Base-by-base conservation (phyloP, 2,329 filamentous ascomycete species). In the Venturia effusa region DNA sequence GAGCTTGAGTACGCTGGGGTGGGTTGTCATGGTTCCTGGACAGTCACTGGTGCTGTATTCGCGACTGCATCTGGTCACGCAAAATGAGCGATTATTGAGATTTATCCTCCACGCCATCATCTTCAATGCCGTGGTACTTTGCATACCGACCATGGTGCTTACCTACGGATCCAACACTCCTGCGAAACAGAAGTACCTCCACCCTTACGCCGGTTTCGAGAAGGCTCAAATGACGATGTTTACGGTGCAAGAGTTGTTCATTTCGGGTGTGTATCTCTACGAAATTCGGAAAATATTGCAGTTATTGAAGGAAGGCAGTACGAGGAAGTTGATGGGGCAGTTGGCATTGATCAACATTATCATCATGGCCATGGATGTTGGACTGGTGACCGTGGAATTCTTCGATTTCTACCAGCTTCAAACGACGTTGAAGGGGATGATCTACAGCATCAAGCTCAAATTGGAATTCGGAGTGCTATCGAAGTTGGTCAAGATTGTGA, bases 11-110 rank as follows among this genome's bases (percentile, higher is more conserved):
- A 76, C 76, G n/a, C 66, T 86, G 64, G 84, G 83, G 11, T 83
- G 84, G 81, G 81, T 81, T 71, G 68, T 74, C 2, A 85, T 87
- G 82, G 80, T 87, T 0, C 84, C 83, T 1, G 84, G 84, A 0
- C 83, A 86, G 70, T 80, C 81, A 0, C 68, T 86, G 15, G 84
- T 88, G 1, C 75, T 88, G 0, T 88, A 84, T 74, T 87, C 84
- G 0, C 79, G 85, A 6, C 76, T 88, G 0, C 84, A 87, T 69
- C 76, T 88, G 1, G 78, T 88, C 11, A 73, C 84, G 4, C 79
- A 79, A 17, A 81, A 83, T 48, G 75, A 78, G 7, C 71, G 72
- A 1, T 70, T 80, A 3, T 74, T 87, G 0, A 77, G 76, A 3
- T 74, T 76, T 13, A 79, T 84, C 0, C 74, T 85, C 0, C 76